phyloP scores from a whole-genome alignment of 108 stramenopile genomes.

The Cyclotella choctawhatcheeana region DNA sequence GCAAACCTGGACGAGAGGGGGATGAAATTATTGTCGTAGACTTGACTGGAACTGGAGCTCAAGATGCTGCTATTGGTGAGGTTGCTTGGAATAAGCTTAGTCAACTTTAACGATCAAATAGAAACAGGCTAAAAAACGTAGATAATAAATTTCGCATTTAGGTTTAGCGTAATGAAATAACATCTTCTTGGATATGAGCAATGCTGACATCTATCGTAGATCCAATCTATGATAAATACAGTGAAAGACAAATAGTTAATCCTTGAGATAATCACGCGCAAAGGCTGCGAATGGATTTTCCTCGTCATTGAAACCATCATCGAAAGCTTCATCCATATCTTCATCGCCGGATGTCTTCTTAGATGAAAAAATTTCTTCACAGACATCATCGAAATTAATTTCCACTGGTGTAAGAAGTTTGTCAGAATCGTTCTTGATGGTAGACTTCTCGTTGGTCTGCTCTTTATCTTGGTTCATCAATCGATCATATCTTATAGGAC shows the following conservation, averaged over 20 bases:
- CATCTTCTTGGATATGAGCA: background rate
- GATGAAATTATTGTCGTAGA: conserved; percentile 96
- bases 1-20: conserved; percentile 88
- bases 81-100: conserved; percentile 85
- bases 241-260: background rate
- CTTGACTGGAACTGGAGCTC: conserved; percentile 95
- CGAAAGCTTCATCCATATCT: background rate
- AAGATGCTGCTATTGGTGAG: conserved; percentile 92
- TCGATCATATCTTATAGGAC: background rate
- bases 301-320: background rate
- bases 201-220: too few relatives aligned
- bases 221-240: too few relatives aligned
- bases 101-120: conserved; percentile 22
- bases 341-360: background rate
- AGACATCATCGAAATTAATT: conserved; percentile 7
- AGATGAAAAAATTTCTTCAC: background rate
- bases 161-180: too few relatives aligned
- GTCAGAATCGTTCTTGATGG: background rate
- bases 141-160: too few relatives aligned
- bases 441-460: background rate
- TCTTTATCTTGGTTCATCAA: background rate
- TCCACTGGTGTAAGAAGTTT: background rate
- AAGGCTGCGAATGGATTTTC: background rate
- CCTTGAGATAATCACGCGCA: conserved; percentile 1
- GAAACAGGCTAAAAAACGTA: background rate